phyloP scores from a whole-genome alignment of 1,284 basidiomycete genomes.

The Ganoderma meredithae region DNA sequence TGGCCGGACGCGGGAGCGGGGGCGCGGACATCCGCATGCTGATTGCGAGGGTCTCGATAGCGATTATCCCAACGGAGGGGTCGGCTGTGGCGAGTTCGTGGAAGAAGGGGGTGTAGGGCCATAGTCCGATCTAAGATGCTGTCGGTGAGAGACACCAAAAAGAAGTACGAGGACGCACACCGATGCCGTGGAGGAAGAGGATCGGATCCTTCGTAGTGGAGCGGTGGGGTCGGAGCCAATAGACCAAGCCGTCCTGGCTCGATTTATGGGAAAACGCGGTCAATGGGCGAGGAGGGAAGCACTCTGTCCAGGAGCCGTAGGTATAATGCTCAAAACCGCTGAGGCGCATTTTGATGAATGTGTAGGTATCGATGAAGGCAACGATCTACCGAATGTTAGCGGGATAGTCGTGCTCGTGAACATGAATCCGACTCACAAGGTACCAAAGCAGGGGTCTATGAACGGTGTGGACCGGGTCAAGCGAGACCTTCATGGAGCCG shows the following conservation, averaged over 20 bases:
- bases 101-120: constrained; percentile 61
- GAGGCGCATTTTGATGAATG: constrained; percentile 46
- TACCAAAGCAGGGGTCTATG: constrained; percentile 74
- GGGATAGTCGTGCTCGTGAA: background rate
- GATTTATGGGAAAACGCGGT: constrained; percentile 53
- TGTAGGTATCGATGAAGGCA: constrained; percentile 54
- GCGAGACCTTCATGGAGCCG: constrained; percentile 57
- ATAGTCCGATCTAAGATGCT: constrained; percentile 60
- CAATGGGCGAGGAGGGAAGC: constrained; percentile 62
- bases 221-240: constrained; percentile 69
- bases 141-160: background rate
- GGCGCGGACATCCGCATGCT: constrained; percentile 62
- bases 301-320: constrained; percentile 44
- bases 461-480: constrained; percentile 60
- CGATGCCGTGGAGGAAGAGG: constrained; percentile 71
- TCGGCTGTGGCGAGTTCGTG: constrained; percentile 48
- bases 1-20: constrained; percentile 49
- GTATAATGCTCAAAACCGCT: constrained; percentile 64
- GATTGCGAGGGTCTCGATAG: constrained; percentile 66
- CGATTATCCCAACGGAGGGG: constrained; percentile 60
- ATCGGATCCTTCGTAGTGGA: constrained; percentile 56
- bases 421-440: constrained; percentile 47
- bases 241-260: constrained; percentile 51
- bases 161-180: constrained; percentile 48
- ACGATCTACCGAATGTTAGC: constrained; percentile 53